Base-by-base conservation (phyloP, 352 stramenopile species). In the Phytophthora multivora region DNA sequence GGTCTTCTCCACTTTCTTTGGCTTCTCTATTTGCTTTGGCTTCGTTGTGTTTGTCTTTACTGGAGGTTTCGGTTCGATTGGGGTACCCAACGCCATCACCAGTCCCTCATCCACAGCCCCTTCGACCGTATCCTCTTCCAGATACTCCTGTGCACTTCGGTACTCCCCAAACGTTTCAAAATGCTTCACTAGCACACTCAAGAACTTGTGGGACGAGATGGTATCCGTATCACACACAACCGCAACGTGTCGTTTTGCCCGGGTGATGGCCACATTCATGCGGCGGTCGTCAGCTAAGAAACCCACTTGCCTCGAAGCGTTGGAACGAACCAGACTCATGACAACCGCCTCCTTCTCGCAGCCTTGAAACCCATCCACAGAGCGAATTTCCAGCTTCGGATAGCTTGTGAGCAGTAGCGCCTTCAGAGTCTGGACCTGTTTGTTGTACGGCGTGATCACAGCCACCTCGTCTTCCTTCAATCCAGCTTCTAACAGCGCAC, bases 401-500 rank as follows among this genome's bases (percentile, higher is more conserved):
- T 86, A 83, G 40, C 55, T 62, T n/a, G 77, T 67, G 0, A 91
- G 71, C 25, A 99, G 71, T 31, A 97, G 52, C 21, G 75, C 83
- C 46, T 97, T 91, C 26, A 99, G 72, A 5, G 96, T 59, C 51
- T 98, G 89, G n/a, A 94, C 86, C 60, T 99, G 97, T 30, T 97
- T 98, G 78, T 99, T 99, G 83, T 99, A 99, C 3, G 97, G 97
- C 19, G 97, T 98, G 69, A 99, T 99, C 18, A 99, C 87, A 16
- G 93, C 97, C 25, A 99, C 85, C 46, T 99, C 90, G 31, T 95
- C 76, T 30, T 88, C 79, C 16, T 70, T 78, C 5, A 99, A 42
- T 1, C 97, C 97, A 40, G 85, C 46, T 2, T 69, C 48, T 5
- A 99, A 51, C 15, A 99, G 75, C 3, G 71, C 75, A 13, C 77